Conservation (phyloP, 108 stramenopile genomes). For the Skeletonema menzelii region DNA sequence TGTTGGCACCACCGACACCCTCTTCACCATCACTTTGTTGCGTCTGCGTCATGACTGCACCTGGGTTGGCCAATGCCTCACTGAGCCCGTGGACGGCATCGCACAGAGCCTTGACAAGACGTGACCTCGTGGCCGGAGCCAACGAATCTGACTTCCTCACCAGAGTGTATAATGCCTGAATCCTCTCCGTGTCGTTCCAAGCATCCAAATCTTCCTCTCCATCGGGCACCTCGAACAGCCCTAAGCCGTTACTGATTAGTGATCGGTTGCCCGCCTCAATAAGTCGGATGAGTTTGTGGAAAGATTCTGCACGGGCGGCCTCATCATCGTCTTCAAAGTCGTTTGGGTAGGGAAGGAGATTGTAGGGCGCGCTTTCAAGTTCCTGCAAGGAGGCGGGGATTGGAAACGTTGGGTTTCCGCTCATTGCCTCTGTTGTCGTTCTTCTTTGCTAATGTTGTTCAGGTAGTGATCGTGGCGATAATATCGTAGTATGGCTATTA, state of each 20-base stretch:
- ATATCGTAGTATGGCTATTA: not conserved
- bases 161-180: slow-evolving; percentile 84
- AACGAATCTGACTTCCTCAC: slow-evolving; percentile 63
- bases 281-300: slow-evolving; percentile 55
- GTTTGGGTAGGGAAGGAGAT: slow-evolving; percentile 84
- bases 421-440: slow-evolving; percentile 8
- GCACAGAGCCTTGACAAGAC: slow-evolving; percentile 60
- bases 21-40: not conserved
- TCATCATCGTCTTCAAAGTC: slow-evolving; percentile 89
- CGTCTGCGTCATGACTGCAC: not conserved
- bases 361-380: slow-evolving; percentile 84
- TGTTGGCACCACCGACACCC: slow-evolving; percentile 2
- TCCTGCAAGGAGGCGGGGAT: slow-evolving; percentile 82
- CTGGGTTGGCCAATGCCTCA: slow-evolving; percentile 38
- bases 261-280: slow-evolving; percentile 68
- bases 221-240: slow-evolving; percentile 53
- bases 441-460: not conserved
- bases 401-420: slow-evolving; percentile 55
- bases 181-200: slow-evolving; percentile 69
- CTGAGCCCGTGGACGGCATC: slow-evolving; percentile 58
- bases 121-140: slow-evolving; percentile 54
- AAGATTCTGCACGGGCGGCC: slow-evolving; percentile 78
- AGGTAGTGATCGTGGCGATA: not conserved
- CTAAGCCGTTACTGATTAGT: slow-evolving; percentile 44
- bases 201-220: slow-evolving; percentile 41